Evolutionary conservation across 805 yeast genomes (phyloP), one percentile per base, ranked within the genome.

Genomic region (Metschnikowia vanudenii): DNA sequence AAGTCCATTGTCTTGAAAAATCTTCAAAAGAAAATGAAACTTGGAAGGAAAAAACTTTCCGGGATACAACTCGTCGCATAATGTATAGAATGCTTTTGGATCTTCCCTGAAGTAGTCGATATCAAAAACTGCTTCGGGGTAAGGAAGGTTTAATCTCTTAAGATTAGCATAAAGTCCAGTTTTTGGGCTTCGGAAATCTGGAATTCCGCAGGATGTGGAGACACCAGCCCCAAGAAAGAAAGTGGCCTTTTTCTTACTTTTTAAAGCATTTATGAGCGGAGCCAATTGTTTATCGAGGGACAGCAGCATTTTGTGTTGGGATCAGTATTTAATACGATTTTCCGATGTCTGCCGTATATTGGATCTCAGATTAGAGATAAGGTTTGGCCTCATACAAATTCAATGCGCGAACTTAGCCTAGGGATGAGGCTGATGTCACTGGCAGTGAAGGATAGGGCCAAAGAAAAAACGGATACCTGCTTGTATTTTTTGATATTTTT

Each of bases 41-140:
- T 75, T 74, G 8, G 97, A 86, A 0, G 98, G 97, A 24, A 78
- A 65, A 60, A 83, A 92, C 53, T 85, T 83, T 0, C 96, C 96
- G 0, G 99, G 99, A 57, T 84, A 88, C 41, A 92, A 69, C 56
- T 90, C 97, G 13, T 79, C 79, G 0, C 96, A 95, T 43, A 92
- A 71, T 0, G 86, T 80, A 59, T 87, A 90, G 60, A 92, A 92
- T 0, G 97, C 94, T 49, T 79, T 74, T 0, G 98, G 98, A 43
- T 79, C 77, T 46, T 85, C 73, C 38, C 75, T 68, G 65, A 89
- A 88, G 62, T 79, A 92, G 16, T 84, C 91, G 35, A 92, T 84
- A 60, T 91, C 97, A 62, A 92, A 92, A 1, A 92, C 97, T 0
- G 97, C 97, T 61, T 92, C 99, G 0, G 97, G 94, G 62, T 80